phyloP scores from a whole-genome alignment of 2,329 filamentous ascomycete species.

The Arachnomyces sp. region DNA sequence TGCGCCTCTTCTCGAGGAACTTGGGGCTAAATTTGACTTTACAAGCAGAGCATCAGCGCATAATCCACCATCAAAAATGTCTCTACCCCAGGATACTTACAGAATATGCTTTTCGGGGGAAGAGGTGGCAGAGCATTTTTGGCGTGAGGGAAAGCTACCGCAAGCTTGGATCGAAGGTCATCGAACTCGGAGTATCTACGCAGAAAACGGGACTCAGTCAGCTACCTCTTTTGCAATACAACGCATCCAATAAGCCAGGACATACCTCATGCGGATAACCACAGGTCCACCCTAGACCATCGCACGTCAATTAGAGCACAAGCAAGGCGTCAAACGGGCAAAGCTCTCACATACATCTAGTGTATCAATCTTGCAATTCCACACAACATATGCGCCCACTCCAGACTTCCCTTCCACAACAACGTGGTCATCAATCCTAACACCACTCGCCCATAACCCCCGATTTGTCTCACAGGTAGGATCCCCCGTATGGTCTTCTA shows the following conservation, averaged over 20 bases:
- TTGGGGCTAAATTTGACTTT: slow-evolving; percentile 61
- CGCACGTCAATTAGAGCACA: slow-evolving; percentile 6
- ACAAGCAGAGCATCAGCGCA: slow-evolving; percentile 12
- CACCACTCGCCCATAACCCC: slow-evolving; percentile 54
- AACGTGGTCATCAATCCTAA: slow-evolving; percentile 54
- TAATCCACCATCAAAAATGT: too few relatives aligned
- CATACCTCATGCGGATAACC: slow-evolving; percentile 51
- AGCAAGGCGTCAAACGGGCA: not conserved
- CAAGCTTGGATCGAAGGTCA: slow-evolving; percentile 63
- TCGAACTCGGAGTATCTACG: slow-evolving; percentile 86
- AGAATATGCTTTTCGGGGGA: slow-evolving; percentile 84
- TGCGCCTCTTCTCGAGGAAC: slow-evolving; percentile 77
- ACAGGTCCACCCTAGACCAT: slow-evolving; percentile 45
- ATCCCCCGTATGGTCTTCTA: slow-evolving; percentile 58
- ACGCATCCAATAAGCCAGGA: not conserved
- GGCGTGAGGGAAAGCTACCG: slow-evolving; percentile 74
- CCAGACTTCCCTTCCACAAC: slow-evolving; percentile 52
- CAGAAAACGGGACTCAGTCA: slow-evolving; percentile 14
- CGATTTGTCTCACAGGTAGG: slow-evolving; percentile 47
- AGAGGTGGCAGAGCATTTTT: slow-evolving; percentile 78
- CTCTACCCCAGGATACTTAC: slow-evolving; percentile 39
- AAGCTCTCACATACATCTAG: slow-evolving; percentile 58
- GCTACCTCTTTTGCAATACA: not conserved
- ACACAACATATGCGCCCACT: slow-evolving; percentile 87
- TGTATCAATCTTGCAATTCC: slow-evolving; percentile 83